Conservation (phyloP, 192 early-diverging fungal genomes). For the Haplosporangium gracile region DNA sequence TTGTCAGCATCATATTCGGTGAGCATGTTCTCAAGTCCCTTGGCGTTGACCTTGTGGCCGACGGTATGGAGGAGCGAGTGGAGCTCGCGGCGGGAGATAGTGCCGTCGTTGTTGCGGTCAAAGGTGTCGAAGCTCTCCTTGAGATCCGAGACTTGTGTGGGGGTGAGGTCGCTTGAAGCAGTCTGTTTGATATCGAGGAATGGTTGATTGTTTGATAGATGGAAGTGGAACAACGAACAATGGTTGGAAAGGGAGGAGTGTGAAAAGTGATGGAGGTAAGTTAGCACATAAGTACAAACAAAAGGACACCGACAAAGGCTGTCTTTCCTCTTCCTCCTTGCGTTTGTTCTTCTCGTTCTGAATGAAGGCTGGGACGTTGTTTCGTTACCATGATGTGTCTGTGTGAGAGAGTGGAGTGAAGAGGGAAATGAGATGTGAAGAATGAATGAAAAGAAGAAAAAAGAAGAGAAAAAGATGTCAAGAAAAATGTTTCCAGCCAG, state of each 20-base stretch:
- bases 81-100: slow-evolving; percentile 38
- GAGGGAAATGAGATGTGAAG: slow-evolving; percentile 1
- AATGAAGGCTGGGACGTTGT: neutral
- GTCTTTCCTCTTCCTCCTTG: neutral
- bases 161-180: slow-evolving; percentile 4
- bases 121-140: slow-evolving; percentile 52
- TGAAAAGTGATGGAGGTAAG: neutral
- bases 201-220: neutral
- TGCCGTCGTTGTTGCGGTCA: slow-evolving; percentile 40
- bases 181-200: neutral
- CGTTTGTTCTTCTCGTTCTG: neutral
- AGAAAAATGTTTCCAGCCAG: neutral
- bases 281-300: neutral
- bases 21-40: slow-evolving; percentile 24
- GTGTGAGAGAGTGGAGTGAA: neutral
- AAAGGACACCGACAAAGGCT: neutral
- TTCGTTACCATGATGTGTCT: slow-evolving; percentile 16
- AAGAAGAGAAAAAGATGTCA: neutral
- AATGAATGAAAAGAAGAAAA: slow-evolving; percentile 6
- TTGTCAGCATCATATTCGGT: slow-evolving; percentile 28
- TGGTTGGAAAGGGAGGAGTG: neutral
- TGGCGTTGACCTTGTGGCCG: slow-evolving; percentile 47
- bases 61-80: slow-evolving; percentile 47
- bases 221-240: neutral
- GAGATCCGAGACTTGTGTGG: slow-evolving; percentile 14